Evolutionary conservation across 2,329 filamentous ascomycete genomes (phyloP), one percentile per base, ranked within the genome.

Genomic region (Colletotrichum cereale): DNA sequence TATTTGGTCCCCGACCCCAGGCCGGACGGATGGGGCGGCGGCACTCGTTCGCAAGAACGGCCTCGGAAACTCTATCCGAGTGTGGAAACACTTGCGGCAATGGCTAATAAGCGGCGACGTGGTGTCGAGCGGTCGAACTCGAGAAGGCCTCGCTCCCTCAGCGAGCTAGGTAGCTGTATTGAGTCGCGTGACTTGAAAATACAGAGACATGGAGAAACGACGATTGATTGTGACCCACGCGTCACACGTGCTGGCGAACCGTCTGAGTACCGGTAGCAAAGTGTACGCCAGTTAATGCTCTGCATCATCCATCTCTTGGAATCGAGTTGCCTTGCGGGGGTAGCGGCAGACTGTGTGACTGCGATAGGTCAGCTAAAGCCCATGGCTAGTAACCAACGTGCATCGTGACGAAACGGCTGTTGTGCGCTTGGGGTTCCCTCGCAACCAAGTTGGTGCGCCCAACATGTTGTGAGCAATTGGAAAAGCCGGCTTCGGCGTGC

Each of bases 1-100:
- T 24, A 52, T 16, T 34, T 65, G 56, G 38, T 56, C 60, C 36
- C 60, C 29, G 11, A 42, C 53, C 44, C 67, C 47, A 47, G 62
- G 24, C 53, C 38, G 24, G 34, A 21, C 26, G n/a, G 55, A 21
- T 26, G n/a, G 38, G n/a, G 31, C 5, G 11, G 12, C 21, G 53
- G 50, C 21, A 36, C 47, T 44, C 11, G 21, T n/a, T 11, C 21
- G 21, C 42, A n/a, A 44, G 3, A 44, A 11, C 4, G 8, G 14
- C 21, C 42, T n/a, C 42, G 8, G 2, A 21, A n/a, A n/a, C 42
- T 44, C 8, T 10, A 11, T 21, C 14, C n/a, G 21, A 8, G 42
- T 21, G 21, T 4, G 21, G 3, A 11, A 21, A n/a, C 21, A 18
- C 8, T 11, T 44, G 18, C 18, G 42, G 21, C 18, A 4, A 44